phyloP scores from a whole-genome alignment of 768 basidiomycete species.

The Lactarius psammicola region DNA sequence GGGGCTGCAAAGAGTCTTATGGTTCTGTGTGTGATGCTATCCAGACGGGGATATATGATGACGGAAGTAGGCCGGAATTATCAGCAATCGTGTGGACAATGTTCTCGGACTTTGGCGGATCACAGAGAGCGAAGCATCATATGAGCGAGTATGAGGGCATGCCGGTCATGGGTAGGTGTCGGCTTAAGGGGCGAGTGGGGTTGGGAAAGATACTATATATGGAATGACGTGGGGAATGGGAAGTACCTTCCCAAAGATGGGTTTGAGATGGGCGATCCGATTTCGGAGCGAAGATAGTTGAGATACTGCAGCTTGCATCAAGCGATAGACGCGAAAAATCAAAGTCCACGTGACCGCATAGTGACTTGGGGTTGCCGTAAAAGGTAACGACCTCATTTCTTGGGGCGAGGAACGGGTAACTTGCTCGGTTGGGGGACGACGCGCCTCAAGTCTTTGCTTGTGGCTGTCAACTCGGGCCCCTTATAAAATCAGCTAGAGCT shows the following conservation, averaged over 20 bases:
- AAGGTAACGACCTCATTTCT: constrained; percentile 18
- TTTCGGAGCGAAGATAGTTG: neutral
- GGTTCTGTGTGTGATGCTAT: neutral
- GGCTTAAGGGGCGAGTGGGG: constrained; percentile 6
- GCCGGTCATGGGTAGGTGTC: neutral
- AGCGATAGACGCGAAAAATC: neutral
- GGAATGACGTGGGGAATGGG: neutral
- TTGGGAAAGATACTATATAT: neutral
- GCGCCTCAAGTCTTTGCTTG: constrained; percentile 1
- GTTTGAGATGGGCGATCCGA: neutral
- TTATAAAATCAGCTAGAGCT: constrained; percentile 18
- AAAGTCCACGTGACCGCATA: constrained; percentile 21
- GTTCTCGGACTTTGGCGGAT: constrained; percentile 13
- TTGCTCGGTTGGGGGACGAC: constrained; percentile 27
- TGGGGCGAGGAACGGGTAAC: constrained; percentile 19
- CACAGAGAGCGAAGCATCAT: neutral
- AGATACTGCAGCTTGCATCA: neutral
- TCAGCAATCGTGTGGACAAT: neutral
- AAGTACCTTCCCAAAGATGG: neutral
- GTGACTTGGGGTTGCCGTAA: constrained; percentile 27
- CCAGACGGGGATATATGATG: neutral
- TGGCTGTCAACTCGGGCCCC: neutral
- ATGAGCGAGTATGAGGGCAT: too few species aligned
- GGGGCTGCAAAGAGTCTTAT: neutral
- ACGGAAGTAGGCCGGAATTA: constrained; percentile 3